Conservation (phyloP, 1,284 basidiomycete genomes). For the Pterulicium gracile region DNA sequence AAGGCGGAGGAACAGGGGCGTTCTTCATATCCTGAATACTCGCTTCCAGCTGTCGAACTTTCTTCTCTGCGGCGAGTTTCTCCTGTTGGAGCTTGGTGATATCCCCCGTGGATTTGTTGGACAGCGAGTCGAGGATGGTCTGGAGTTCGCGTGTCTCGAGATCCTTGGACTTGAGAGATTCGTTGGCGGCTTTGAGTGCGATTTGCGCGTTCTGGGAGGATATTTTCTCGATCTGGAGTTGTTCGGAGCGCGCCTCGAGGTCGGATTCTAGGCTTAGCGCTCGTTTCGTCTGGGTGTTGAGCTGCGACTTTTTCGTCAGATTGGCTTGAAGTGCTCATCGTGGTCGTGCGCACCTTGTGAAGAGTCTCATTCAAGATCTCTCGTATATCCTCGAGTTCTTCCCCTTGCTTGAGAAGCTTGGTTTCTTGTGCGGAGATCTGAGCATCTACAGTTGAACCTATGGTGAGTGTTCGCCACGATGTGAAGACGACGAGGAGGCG, state of each 20-base stretch:
- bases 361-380: constrained; percentile 42
- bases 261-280: constrained; percentile 42
- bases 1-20: constrained; percentile 17
- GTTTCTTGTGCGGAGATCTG: constrained; percentile 47
- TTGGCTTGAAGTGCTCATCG: no score
- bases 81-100: constrained; percentile 41
- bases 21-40: constrained; percentile 26
- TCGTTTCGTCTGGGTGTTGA: constrained; percentile 47
- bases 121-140: constrained; percentile 43
- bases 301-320: constrained; percentile 23
- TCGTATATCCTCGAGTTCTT: constrained; percentile 43
- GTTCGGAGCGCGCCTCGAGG: constrained; percentile 35
- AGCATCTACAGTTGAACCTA: constrained; percentile 28
- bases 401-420: constrained; percentile 41
- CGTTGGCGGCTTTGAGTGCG: constrained; percentile 34
- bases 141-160: constrained; percentile 43
- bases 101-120: constrained; percentile 38
- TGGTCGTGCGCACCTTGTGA: constrained; percentile 52
- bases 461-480: constrained; percentile 3
- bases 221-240: constrained; percentile 44
- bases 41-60: constrained; percentile 44
- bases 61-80: constrained; percentile 39
- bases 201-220: constrained; percentile 41
- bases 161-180: constrained; percentile 40
- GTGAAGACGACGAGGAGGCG: constrained; percentile 6